Evolutionary conservation across 768 basidiomycete species (phyloP).

Genomic region (Tylopilus subfusipes): DNA sequence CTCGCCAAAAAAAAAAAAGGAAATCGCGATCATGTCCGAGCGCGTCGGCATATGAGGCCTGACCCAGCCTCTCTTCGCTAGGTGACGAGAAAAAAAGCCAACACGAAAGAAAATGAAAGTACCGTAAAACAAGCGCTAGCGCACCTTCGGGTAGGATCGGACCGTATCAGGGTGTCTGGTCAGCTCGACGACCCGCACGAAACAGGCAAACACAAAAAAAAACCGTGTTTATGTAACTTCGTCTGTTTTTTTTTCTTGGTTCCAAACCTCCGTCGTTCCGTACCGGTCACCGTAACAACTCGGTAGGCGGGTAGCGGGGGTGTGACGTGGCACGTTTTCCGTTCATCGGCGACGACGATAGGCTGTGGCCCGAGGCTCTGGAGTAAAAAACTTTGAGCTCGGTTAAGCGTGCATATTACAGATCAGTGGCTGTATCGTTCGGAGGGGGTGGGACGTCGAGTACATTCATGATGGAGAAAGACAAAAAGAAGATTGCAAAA

Average conservation of each 20-base stretch:
- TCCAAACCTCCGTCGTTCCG: constrained; percentile 12
- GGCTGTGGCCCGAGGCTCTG: neutral
- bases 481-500: neutral
- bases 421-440: neutral
- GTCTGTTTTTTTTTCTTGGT: neutral
- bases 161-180: constrained; percentile 8
- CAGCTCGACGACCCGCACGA: neutral
- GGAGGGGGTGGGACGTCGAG: neutral
- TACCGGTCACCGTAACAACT: constrained; percentile 19
- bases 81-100: neutral
- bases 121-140: neutral
- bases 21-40: neutral
- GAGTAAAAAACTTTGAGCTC: constrained; percentile 8
- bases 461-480: neutral
- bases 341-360: constrained; percentile 7
- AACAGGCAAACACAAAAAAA: too few relatives aligned
- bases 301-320: constrained; percentile 1
- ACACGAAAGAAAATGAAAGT: neutral
- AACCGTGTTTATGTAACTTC: neutral
- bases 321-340: constrained; percentile 20
- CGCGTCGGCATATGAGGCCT: constrained; percentile 14
- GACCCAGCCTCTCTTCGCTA: constrained; percentile 24
- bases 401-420: constrained; percentile 6
- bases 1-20: neutral
- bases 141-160: constrained; percentile 1